A percentile compares a stretch with the other conserved stretches of the same genome.
These are phyloP conservation scores for Pythium oligandrum DNA, from an alignment of 352 stramenopile species.

Conservation along the genomic window DNA sequence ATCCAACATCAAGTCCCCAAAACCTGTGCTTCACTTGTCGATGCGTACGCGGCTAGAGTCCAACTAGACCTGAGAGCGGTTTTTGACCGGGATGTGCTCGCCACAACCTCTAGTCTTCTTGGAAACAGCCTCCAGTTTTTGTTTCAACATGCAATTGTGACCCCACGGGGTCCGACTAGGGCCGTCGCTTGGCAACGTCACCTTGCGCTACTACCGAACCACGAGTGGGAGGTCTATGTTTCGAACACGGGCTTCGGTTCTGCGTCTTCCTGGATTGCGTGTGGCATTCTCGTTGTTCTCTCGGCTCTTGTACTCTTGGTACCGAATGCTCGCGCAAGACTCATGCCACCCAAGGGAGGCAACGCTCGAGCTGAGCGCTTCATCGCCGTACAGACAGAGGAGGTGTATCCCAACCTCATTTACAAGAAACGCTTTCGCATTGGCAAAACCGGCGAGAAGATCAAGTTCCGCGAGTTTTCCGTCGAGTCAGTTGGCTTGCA, in stretches of 20 bases:
- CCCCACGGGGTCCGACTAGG: slow-evolving; percentile 1
- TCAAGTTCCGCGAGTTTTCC: slow-evolving; percentile 68
- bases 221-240: slow-evolving; percentile 37
- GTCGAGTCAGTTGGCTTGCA: slow-evolving; percentile 58
- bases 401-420: slow-evolving; percentile 69
- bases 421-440: slow-evolving; percentile 78
- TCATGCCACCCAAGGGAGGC: slow-evolving; percentile 23
- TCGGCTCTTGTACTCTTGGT: slow-evolving; percentile 38
- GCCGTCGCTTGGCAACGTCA: slow-evolving; percentile 12
- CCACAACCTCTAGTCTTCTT: too few species aligned
- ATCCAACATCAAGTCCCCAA: too few species aligned
- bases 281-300: slow-evolving; percentile 35
- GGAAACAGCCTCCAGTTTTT: slow-evolving; percentile 30
- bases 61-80: too few species aligned
- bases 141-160: slow-evolving; percentile 43
- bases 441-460: slow-evolving; percentile 59
- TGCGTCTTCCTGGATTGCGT: slow-evolving; percentile 41
- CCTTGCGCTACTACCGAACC: slow-evolving; percentile 1
- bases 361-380: slow-evolving; percentile 39
- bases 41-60: too few species aligned
- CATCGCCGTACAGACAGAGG: slow-evolving; percentile 60
- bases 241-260: slow-evolving; percentile 57
- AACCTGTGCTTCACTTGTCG: too few species aligned
- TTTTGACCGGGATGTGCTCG: too few species aligned
- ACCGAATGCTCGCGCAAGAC: slow-evolving; percentile 50